Evolutionary conservation across 2,329 filamentous ascomycete genomes (phyloP).

Genomic region (Monilinia fructigena): DNA sequence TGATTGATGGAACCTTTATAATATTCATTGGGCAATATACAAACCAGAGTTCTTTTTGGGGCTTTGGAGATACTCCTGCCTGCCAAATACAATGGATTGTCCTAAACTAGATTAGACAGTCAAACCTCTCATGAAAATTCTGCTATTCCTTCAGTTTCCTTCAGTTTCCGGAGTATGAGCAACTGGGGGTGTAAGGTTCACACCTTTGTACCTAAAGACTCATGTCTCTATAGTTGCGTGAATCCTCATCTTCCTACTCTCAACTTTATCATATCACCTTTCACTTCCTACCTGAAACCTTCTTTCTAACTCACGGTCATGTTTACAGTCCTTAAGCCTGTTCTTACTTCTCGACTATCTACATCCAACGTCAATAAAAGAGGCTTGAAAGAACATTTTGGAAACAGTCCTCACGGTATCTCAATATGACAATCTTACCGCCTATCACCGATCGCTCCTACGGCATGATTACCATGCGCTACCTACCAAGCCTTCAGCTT

Average conservation of each 20-base stretch:
- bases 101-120: too few relatives aligned
- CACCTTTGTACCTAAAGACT: background rate
- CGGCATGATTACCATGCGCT: slow-evolving; percentile 29
- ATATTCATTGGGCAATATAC: background rate
- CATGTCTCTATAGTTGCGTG: background rate
- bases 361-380: background rate
- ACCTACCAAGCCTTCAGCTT: slow-evolving; percentile 10
- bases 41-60: background rate
- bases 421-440: slow-evolving; percentile 7
- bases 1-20: background rate
- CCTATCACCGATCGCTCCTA: slow-evolving; percentile 30
- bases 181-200: background rate
- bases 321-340: background rate
- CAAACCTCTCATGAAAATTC: too few relatives aligned
- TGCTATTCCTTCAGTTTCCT: background rate
- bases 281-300: background rate
- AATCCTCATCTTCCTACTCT: background rate
- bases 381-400: background rate
- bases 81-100: too few relatives aligned
- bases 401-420: background rate
- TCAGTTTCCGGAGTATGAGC: background rate
- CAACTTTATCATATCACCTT: background rate
- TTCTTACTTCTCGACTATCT: background rate
- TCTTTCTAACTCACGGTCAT: background rate
- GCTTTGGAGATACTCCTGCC: background rate